Percentiles rank a stretch among this genome's conserved stretches.
phyloP scores from a whole-genome alignment of 1,284 basidiomycete species.

The Malassezia brasiliensis region DNA sequence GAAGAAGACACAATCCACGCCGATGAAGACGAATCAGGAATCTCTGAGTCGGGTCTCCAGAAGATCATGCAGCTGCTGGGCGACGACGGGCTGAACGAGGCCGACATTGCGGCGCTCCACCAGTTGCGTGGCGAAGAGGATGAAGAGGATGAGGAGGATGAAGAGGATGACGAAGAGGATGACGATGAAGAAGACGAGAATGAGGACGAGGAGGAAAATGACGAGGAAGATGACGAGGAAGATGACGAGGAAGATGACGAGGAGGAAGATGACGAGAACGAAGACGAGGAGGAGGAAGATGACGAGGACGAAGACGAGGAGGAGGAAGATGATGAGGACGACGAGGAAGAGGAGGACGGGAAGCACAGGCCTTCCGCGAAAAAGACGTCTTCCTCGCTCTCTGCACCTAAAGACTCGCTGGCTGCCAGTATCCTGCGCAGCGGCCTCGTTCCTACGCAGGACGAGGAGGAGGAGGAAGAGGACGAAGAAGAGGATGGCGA shows the following conservation, averaged over 20 bases:
- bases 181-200: constrained; percentile 18
- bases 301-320: constrained; percentile 26
- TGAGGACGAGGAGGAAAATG: constrained; percentile 28
- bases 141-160: constrained; percentile 22
- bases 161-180: constrained; percentile 14
- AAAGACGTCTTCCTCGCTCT: constrained; percentile 9
- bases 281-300: constrained; percentile 23
- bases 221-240: constrained; percentile 4
- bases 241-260: constrained; percentile 20
- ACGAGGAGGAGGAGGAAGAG: constrained; percentile 26
- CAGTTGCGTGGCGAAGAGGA: constrained; percentile 21
- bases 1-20: constrained; percentile 23
- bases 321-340: constrained; percentile 20
- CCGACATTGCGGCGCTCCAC: constrained; percentile 32
- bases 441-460: constrained; percentile 29
- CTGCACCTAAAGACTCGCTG: constrained; percentile 34
- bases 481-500: constrained; percentile 24
- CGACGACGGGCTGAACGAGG: constrained; percentile 37
- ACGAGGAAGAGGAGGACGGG: constrained; percentile 28
- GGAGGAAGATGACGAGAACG: constrained; percentile 28
- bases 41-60: constrained; percentile 38
- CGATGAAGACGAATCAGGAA: constrained; percentile 37
- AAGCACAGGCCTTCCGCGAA: constrained; percentile 10
- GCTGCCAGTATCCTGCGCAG: constrained; percentile 40
- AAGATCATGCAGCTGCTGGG: constrained; percentile 40